phyloP scores from a whole-genome alignment of 345 rosid species.

The Diplotaxis tenuifolia region DNA sequence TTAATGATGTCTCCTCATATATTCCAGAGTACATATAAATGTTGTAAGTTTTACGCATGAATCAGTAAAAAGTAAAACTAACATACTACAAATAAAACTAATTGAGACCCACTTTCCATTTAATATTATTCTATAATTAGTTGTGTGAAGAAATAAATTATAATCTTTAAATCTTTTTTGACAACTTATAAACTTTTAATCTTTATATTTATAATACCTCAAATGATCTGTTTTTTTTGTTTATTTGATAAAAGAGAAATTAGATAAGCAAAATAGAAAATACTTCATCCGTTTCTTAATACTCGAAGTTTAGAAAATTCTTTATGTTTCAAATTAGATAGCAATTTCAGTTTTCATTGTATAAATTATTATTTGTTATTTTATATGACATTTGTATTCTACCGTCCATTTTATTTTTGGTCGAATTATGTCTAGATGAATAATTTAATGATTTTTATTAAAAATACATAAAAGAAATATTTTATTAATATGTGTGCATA shows the following conservation, averaged over 20 bases:
- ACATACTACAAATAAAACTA: not conserved
- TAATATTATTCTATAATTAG: not conserved
- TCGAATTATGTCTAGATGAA: no score
- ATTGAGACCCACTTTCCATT: not conserved
- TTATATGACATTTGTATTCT: no score
- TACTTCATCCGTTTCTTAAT: no score
- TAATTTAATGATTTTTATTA: no score
- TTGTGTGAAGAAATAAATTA: not conserved
- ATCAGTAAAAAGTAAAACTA: not conserved
- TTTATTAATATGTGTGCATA: no score
- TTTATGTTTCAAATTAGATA: no score
- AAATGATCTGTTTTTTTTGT: not conserved
- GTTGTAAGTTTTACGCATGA: not conserved
- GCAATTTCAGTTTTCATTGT: no score
- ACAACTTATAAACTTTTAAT: no score
- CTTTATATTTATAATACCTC: not conserved
- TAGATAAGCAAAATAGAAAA: not conserved
- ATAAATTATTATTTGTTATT: no score
- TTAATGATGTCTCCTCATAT: not conserved
- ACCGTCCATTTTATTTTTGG: no score
- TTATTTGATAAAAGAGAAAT: not conserved
- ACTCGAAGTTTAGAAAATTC: no score
- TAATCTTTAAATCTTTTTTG: not conserved
- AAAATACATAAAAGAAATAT: no score
- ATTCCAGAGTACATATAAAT: not conserved